Percentiles rank a stretch among this genome's conserved stretches.
These are phyloP conservation scores for Echria macrotheca DNA, from an alignment of 495 filamentous ascomycete genomes.

Conservation along the genomic window DNA sequence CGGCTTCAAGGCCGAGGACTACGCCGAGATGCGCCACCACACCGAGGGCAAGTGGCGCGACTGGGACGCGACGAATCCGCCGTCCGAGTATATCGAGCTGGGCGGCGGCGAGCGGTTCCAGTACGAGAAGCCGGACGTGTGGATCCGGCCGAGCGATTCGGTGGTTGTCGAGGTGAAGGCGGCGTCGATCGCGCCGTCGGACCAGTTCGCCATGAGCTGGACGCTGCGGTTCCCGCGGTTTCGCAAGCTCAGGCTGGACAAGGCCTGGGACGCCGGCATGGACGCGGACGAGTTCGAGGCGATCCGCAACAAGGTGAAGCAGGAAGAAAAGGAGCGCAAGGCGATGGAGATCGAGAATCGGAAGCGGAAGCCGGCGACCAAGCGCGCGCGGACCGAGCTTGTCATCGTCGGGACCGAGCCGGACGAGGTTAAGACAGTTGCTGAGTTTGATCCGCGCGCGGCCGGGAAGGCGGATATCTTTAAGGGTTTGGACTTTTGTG, in stretches of 20 bases:
- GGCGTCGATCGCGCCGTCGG: constrained; percentile 67
- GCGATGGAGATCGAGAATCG: constrained; percentile 78
- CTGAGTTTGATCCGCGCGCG: constrained; percentile 6
- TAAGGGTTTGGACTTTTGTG: constrained; percentile 72
- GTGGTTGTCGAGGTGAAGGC: constrained; percentile 87
- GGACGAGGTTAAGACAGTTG: constrained; percentile 7
- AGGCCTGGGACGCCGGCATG: constrained; percentile 75
- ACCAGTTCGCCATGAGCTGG: constrained; percentile 68
- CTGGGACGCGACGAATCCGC: constrained; percentile 78
- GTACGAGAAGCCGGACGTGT: constrained; percentile 79
- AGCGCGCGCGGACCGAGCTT: constrained; percentile 61
- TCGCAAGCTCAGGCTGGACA: constrained; percentile 73
- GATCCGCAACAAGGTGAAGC: constrained; percentile 65
- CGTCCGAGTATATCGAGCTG: constrained; percentile 73
- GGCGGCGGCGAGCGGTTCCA: constrained; percentile 67
- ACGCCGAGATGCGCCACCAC: constrained; percentile 69
- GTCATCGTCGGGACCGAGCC: constrained; percentile 63
- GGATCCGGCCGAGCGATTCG: constrained; percentile 87
- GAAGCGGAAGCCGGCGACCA: constrained; percentile 50
- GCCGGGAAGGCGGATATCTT: constrained; percentile 42
- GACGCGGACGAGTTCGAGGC: constrained; percentile 70
- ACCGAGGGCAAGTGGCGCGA: constrained; percentile 89
- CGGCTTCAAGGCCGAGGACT: constrained; percentile 81
- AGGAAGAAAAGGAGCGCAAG: constrained; percentile 62
- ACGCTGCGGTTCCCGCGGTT: constrained; percentile 93